These are phyloP conservation scores for Mycena maculata DNA, from an alignment of 768 basidiomycete species.

Conservation along the genomic window DNA sequence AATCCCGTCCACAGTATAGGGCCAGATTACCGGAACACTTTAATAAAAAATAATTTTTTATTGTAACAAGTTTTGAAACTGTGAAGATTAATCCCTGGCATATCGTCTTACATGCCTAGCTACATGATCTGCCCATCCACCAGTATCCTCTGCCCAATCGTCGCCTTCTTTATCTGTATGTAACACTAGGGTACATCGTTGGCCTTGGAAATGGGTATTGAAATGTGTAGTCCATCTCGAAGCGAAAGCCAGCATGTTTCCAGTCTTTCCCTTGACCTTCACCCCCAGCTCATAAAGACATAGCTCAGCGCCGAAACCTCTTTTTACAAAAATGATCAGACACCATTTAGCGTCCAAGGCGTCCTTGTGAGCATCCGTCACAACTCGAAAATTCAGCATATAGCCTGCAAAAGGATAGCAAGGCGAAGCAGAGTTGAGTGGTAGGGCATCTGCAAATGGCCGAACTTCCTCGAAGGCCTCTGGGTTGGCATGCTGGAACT, in stretches of 20 bases:
- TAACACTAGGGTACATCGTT: neutral
- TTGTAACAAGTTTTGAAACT: neutral
- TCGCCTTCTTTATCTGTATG: neutral
- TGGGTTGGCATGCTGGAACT: neutral
- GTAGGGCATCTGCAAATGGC: neutral
- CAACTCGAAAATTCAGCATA: conserved; percentile 3
- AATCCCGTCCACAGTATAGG: neutral
- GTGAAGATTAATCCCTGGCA: neutral
- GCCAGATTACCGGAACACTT: neutral
- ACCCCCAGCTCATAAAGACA: conserved; percentile 2
- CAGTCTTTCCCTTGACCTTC: neutral
- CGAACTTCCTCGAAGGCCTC: neutral
- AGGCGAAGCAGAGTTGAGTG: neutral
- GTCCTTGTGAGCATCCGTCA: conserved; percentile 3
- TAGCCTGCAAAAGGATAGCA: neutral
- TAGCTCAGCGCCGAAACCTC: neutral
- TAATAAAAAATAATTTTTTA: neutral
- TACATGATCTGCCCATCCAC: conserved; percentile 5
- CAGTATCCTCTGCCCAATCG: neutral
- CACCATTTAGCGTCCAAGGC: neutral
- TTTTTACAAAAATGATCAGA: neutral
- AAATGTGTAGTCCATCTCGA: neutral
- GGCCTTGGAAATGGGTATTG: neutral
- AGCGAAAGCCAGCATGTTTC: neutral
- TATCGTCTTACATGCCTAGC: neutral